These are phyloP conservation scores for Heliamphora pulchella DNA, from an alignment of 179 eudicot species.

Conservation along the genomic window DNA sequence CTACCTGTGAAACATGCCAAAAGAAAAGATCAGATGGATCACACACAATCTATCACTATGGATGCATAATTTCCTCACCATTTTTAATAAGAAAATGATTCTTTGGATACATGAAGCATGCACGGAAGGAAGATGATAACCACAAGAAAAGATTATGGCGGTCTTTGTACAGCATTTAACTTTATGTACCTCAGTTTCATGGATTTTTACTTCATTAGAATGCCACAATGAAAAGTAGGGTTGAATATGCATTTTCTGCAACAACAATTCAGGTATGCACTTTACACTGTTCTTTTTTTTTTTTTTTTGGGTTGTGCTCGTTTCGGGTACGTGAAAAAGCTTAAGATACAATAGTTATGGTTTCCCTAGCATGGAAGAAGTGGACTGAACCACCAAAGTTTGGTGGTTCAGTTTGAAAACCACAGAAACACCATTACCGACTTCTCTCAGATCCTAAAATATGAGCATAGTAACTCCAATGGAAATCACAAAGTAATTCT, in stretches of 20 bases:
- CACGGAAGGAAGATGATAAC: neutral
- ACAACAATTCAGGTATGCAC: neutral
- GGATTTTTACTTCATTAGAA: neutral
- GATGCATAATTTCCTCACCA: neutral
- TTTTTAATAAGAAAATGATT: neutral
- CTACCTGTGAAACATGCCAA: too few relatives aligned
- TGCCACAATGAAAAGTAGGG: neutral
- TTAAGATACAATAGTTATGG: neutral
- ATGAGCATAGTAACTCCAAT: neutral
- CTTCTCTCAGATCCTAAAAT: neutral
- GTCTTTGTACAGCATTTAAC: neutral
- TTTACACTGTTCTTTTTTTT: neutral
- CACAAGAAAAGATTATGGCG: neutral
- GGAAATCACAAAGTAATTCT: neutral
- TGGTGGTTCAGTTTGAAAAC: too few relatives aligned
- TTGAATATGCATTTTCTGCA: neutral
- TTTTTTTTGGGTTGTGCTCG: neutral
- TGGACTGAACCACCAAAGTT: neutral
- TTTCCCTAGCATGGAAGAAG: neutral
- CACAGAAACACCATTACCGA: too few relatives aligned
- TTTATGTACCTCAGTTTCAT: neutral
- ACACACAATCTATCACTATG: neutral
- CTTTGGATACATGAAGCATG: neutral
- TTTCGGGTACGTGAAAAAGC: neutral
- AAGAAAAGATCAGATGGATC: too few relatives aligned